Conservation (phyloP, 768 basidiomycete genomes). For the Candolleomyces aberdarensis region DNA sequence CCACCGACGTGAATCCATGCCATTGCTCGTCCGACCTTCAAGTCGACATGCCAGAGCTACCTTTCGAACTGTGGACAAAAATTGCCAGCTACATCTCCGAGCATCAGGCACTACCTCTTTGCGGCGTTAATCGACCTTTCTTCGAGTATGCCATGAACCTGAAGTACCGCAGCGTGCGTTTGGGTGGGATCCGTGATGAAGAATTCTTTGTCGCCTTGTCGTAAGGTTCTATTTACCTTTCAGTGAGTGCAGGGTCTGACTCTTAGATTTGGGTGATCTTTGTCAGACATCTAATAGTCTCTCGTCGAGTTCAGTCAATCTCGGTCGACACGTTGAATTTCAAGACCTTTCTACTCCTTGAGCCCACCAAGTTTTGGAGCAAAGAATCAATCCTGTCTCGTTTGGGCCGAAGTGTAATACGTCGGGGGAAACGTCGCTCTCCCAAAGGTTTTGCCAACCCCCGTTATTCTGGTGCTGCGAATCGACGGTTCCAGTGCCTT, state of each 20-base stretch:
- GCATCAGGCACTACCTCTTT: conserved; percentile 7
- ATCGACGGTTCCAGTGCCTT: neutral
- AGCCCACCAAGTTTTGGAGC: neutral
- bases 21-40: neutral
- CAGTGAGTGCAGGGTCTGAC: neutral
- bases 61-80: conserved; percentile 19
- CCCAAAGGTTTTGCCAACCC: too few relatives aligned
- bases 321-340: conserved; percentile 1
- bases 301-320: neutral
- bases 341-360: neutral
- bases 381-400: too few relatives aligned
- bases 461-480: too few relatives aligned
- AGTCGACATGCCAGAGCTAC: conserved; percentile 6
- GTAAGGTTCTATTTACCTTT: neutral
- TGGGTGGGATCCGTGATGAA: neutral
- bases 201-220: neutral
- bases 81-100: conserved; percentile 12
- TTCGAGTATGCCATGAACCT: conserved; percentile 18
- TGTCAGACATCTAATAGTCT: neutral
- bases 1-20: too few relatives aligned
- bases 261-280: neutral
- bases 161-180: conserved; percentile 13
- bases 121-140: conserved; percentile 12
- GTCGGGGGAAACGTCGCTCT: too few relatives aligned
- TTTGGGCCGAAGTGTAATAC: too few relatives aligned